Evolutionary conservation across 2,329 filamentous ascomycete species (phyloP).

Genomic region (Venturia carpophila): DNA sequence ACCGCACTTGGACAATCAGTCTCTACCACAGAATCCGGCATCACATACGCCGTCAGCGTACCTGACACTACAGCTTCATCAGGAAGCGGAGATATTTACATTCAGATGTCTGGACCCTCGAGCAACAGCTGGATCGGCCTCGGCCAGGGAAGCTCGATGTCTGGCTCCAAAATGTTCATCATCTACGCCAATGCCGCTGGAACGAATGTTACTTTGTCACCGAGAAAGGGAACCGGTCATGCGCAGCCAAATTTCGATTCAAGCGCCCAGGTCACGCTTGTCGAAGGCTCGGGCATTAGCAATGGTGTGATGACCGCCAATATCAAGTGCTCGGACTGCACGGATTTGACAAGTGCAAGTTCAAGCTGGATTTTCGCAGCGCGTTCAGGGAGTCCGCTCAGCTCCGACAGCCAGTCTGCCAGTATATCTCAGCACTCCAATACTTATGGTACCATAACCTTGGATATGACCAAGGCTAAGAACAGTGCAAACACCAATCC

Average conservation of each 20-base stretch:
- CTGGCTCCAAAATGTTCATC: conserved; percentile 50
- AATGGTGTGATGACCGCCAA: conserved; percentile 49
- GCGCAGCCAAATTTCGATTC: conserved; percentile 36
- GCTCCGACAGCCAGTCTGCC: conserved; percentile 39
- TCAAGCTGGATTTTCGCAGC: conserved; percentile 47
- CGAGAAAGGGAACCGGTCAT: conserved; percentile 41
- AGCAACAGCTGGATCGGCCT: conserved; percentile 48
- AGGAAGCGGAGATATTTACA: conserved; percentile 48
- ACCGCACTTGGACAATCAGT: conserved; percentile 17
- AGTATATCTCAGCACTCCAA: conserved; percentile 40
- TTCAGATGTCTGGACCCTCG: conserved; percentile 49
- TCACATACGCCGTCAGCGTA: conserved; percentile 48
- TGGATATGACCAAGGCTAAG: conserved; percentile 43
- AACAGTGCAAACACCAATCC: conserved; percentile 39
- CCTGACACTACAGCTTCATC: conserved; percentile 44
- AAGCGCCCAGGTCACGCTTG: conserved; percentile 39
- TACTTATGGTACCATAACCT: conserved; percentile 34
- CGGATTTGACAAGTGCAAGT: conserved; percentile 39
- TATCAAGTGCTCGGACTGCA: conserved; percentile 40
- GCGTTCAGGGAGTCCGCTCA: conserved; percentile 39
- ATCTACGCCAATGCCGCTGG: conserved; percentile 47
- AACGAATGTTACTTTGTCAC: conserved; percentile 51
- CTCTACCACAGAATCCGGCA: conserved; percentile 21
- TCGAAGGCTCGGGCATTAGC: conserved; percentile 47
- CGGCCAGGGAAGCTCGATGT: conserved; percentile 49